Base-by-base conservation (phyloP, 208 protist species). In the Trypanosoma congolense region DNA sequence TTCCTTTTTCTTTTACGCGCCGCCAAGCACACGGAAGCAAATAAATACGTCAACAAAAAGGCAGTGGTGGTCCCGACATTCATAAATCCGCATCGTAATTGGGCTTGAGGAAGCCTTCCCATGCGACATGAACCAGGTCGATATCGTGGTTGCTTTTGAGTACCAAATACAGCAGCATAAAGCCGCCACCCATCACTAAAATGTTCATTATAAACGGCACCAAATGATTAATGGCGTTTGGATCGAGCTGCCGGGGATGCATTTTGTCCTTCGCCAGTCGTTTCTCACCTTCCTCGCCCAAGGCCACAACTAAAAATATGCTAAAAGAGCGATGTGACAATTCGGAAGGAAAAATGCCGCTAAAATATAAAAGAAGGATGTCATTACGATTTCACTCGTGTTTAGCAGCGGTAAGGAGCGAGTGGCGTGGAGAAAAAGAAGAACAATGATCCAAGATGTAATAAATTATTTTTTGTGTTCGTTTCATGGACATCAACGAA, bases 21-120 rank as follows among this genome's bases (percentile, higher is more conserved):
- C n/a, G 35, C 8, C 35, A 40, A 40, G 35, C 35, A 40, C 10
- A n/a, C 35, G 35, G 8, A 14, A 8, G 35, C 10, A n/a, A 40
- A n/a, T 8, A n/a, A 8, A 14, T 40, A 14, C 35, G 10, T 40
- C 10, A 8, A n/a, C 8, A 18, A 35, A 31, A 16, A 53, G 6
- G 9, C 5, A 6, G 18, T 9, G 6, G 12, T 18, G 12, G 18
- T 24, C 12, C 18, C 21, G 31, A 31, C 18, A 45, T 12, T 56
- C 38, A 68, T 48, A 61, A 42, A 48, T 68, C 53, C 0, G 52
- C 55, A 35, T 61, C 61, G 28, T 68, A 68, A 33, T 68, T 68
- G 19, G 61, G 61, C n/a, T 24, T 41, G n/a, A 68, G 44, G 45
- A 36, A 60, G 14, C 9, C 18, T 26, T 60, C 35, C 61, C 61